Conservation (phyloP, 176 grass and related monocot genomes). For the sorghum (Sorghum bicolor) region DNA sequence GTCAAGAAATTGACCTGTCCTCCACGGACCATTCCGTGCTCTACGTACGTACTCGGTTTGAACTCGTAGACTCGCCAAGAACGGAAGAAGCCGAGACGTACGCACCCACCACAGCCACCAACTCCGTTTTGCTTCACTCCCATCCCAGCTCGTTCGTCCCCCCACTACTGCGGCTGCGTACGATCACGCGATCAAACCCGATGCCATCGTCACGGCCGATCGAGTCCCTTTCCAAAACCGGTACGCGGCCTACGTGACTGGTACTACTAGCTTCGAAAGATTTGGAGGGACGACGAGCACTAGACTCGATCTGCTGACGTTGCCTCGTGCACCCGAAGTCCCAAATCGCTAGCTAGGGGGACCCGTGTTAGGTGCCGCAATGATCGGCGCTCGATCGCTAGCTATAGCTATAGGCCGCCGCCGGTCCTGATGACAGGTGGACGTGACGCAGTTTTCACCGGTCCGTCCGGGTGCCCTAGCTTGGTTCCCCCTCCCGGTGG, state of each 20-base stretch:
- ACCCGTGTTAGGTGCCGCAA: slow-evolving; percentile 33
- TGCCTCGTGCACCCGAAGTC: background rate
- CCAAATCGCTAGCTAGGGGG: background rate
- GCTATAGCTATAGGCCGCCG: background rate
- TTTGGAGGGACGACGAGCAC: background rate
- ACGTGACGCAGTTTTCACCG: slow-evolving; percentile 28
- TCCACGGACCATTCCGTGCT: background rate
- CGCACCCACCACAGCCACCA: background rate
- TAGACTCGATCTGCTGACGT: slow-evolving; percentile 10
- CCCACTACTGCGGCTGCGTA: slow-evolving; percentile 12
- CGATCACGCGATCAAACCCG: slow-evolving; percentile 8
- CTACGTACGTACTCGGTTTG: background rate
- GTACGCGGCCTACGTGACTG: slow-evolving; percentile 41
- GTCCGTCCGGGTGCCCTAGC: background rate
- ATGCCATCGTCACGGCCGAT: background rate
- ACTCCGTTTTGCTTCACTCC: background rate
- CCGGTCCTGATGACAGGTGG: background rate
- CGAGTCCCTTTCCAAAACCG: slow-evolving; percentile 49
- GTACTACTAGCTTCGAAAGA: background rate
- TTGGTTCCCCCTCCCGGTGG: background rate
- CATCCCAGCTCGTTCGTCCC: background rate
- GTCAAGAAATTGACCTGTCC: background rate
- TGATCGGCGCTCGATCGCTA: slow-evolving; percentile 36
- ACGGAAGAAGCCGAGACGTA: background rate
- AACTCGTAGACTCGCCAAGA: background rate